Conservation (phyloP, 495 filamentous ascomycete genomes). For the Apodospora peruviana region DNA sequence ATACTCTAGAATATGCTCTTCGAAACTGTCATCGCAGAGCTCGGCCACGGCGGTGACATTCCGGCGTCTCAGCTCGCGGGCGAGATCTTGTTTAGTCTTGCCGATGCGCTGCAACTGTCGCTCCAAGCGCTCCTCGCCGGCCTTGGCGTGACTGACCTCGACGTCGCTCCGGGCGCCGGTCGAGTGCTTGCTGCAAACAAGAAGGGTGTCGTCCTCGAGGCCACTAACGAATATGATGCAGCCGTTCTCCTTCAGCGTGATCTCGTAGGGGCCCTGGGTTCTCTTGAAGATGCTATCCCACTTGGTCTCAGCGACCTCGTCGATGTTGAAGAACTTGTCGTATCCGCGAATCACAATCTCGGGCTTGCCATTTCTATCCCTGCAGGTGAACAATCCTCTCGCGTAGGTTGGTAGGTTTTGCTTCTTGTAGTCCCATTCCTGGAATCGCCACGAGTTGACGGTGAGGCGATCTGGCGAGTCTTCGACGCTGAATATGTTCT, state of each 20-base stretch:
- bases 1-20: slow-evolving; percentile 95
- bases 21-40: slow-evolving; percentile 91
- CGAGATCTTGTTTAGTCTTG: slow-evolving; percentile 70
- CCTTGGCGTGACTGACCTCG: slow-evolving; percentile 72
- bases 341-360: slow-evolving; percentile 88
- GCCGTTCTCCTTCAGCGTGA: slow-evolving; percentile 96
- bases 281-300: slow-evolving; percentile 75
- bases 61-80: slow-evolving; percentile 64
- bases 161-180: slow-evolving; percentile 68
- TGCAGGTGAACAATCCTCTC: slow-evolving; percentile 83
- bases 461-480: slow-evolving; percentile 49
- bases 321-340: slow-evolving; percentile 97
- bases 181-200: slow-evolving; percentile 98
- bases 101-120: slow-evolving; percentile 68
- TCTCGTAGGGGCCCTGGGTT: slow-evolving; percentile 86
- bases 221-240: slow-evolving; percentile 98
- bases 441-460: slow-evolving; percentile 89
- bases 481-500: slow-evolving; percentile 61
- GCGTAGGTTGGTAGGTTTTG: slow-evolving; percentile 79
- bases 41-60: slow-evolving; percentile 94
- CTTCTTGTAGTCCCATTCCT: slow-evolving; percentile 94
- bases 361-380: slow-evolving; percentile 49
- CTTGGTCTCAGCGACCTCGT: slow-evolving; percentile 68
- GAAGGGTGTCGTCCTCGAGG: slow-evolving; percentile 74
- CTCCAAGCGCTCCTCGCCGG: slow-evolving; percentile 81